Conservation (phyloP, 2,329 filamentous ascomycete genomes). For the Cryphonectria radicalis region DNA sequence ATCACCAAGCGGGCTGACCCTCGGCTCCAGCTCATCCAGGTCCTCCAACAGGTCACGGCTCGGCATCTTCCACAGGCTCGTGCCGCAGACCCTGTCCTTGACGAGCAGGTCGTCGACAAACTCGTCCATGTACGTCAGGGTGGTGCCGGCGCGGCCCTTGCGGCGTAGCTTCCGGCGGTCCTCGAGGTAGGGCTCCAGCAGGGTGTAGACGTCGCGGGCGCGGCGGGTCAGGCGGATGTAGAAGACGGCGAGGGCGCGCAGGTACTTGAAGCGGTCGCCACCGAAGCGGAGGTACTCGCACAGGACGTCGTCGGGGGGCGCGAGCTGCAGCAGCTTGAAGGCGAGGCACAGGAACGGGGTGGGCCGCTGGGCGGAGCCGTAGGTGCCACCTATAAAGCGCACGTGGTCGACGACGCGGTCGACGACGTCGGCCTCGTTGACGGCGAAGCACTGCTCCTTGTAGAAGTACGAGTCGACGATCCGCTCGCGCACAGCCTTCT, state of each 20-base stretch:
- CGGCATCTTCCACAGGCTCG: conserved; percentile 90
- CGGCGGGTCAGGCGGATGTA: conserved; percentile 89
- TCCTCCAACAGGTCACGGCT: conserved; percentile 84
- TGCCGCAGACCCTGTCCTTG: conserved; percentile 89
- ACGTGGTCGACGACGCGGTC: conserved; percentile 87
- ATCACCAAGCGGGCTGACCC: conserved; percentile 81
- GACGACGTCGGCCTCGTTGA: conserved; percentile 83
- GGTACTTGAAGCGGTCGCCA: conserved; percentile 80
- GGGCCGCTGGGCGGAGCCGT: conserved; percentile 81
- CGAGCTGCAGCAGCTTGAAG: conserved; percentile 91
- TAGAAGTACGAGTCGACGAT: conserved; percentile 96
- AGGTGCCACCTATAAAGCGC: conserved; percentile 83
- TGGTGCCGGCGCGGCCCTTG: conserved; percentile 73
- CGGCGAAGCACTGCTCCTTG: conserved; percentile 97
- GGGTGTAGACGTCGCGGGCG: conserved; percentile 77
- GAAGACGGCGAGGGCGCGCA: conserved; percentile 87
- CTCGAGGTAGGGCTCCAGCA: conserved; percentile 79
- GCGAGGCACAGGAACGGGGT: conserved; percentile 92
- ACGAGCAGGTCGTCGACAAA: conserved; percentile 91
- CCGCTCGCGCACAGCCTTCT: conserved; percentile 92
- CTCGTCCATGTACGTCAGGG: conserved; percentile 82
- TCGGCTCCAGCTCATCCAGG: conserved; percentile 81
- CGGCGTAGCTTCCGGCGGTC: conserved; percentile 85
- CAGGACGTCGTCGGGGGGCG: conserved; percentile 78
- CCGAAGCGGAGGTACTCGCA: conserved; percentile 78